Evolutionary conservation across 78 protist species (phyloP), one percentile per base, ranked within the genome.

Genomic region (Dictyostelium firmibasis): DNA sequence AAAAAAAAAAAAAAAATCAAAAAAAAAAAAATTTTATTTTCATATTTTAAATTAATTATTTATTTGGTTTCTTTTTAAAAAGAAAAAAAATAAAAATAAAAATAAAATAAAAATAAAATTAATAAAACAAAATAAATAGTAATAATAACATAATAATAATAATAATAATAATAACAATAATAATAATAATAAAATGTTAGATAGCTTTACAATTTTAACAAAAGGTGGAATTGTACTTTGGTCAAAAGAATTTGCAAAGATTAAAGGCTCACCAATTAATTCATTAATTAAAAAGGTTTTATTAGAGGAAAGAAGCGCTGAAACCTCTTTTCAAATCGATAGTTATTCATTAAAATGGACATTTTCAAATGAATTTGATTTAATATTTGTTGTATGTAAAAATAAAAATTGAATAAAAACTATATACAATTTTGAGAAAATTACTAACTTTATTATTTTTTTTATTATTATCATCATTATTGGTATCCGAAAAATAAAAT

Each of bases 341-440:
- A 93, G 75, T 75, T 96, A 96, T 81, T 78, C 89, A 33, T 77
- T 96, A 33, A 92, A 96, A 82, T 96, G 97, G 97, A 92, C 92
- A 23, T 81, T 96, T 35, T 89, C 92, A 75, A 96, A 96, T 53
- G 96, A 91, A 38, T 85, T 84, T 25, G 96, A 87, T 85, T 67
- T 96, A 31, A 78, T 96, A 18, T 96, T 96, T 85, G 60, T 96
- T 77, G 97, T 93, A 83, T 0, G 92, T 85, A n/a, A n/a, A n/a
- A n/a, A n/a, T n/a, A n/a, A n/a, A n/a, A n/a, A n/a, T n/a, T n/a
- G n/a, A n/a, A n/a, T n/a, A n/a, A n/a, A n/a, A n/a, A n/a, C n/a
- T n/a, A n/a, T n/a, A n/a, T n/a, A n/a, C n/a, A n/a, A n/a, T n/a
- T n/a, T n/a, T n/a, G 2, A 44, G 20, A 57, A 3, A 20, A 57